Evolutionary conservation across 169 alveolate genomes (phyloP).

Genomic region (Cytauxzoon felis): DNA sequence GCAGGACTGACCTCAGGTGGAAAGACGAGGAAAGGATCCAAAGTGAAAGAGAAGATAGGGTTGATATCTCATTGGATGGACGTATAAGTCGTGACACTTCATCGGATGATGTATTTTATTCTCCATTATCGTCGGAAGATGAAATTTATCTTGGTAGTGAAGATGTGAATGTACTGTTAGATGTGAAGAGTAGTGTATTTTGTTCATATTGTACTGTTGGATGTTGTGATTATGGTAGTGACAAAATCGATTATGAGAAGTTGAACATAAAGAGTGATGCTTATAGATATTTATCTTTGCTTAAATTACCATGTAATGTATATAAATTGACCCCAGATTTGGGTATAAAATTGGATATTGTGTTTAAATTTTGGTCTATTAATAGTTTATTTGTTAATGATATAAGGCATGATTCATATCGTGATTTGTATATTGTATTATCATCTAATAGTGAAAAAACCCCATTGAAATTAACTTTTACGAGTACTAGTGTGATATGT

Average conservation of each 20-base stretch:
- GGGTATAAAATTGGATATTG: slow-evolving; percentile 36
- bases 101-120: no score
- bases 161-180: slow-evolving; percentile 4
- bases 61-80: neutral
- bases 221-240: no score
- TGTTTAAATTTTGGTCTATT: slow-evolving; percentile 44
- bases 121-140: no score
- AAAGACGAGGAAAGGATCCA: neutral
- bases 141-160: neutral
- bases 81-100: slow-evolving; percentile 1
- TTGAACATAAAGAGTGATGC: slow-evolving; percentile 4
- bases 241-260: no score
- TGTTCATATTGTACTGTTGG: slow-evolving; percentile 4
- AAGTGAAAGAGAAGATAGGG: slow-evolving; percentile 5
- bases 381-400: no score
- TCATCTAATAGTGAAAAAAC: no score
- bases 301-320: slow-evolving; percentile 36
- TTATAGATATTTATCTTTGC: slow-evolving; percentile 6
- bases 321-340: slow-evolving; percentile 41
- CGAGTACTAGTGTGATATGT: slow-evolving; percentile 24
- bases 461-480: slow-evolving; percentile 21
- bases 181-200: slow-evolving; percentile 12
- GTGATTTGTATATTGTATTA: no score
- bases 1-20: no score
- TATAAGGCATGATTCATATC: no score